phyloP scores from a whole-genome alignment of 2,329 filamentous ascomycete species.

The Pyrenochaeta sp. region DNA sequence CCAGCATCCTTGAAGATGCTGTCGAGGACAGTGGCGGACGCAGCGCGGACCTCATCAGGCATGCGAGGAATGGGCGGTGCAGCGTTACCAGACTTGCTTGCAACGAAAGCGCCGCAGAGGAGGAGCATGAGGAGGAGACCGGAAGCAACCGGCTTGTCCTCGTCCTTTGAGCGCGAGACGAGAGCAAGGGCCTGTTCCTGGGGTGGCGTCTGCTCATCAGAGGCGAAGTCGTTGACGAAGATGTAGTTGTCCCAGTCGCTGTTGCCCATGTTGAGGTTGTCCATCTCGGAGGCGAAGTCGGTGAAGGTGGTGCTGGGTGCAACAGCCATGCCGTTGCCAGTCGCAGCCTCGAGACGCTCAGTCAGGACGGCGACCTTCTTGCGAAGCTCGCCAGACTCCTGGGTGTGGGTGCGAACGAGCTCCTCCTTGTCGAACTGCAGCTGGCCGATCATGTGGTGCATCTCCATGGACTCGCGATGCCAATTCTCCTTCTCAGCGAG shows the following conservation, averaged over 20 bases:
- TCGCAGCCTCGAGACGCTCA: conserved; percentile 72
- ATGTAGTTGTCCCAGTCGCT: conserved; percentile 82
- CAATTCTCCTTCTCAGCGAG: conserved; percentile 69
- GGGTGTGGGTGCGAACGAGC: conserved; percentile 84
- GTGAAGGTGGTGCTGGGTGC: conserved; percentile 70
- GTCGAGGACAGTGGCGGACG: conserved; percentile 79
- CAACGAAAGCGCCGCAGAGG: conserved; percentile 93
- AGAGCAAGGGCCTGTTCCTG: conserved; percentile 52
- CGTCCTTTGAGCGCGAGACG: conserved; percentile 53
- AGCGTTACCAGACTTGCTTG: conserved; percentile 80
- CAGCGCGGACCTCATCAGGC: conserved; percentile 81
- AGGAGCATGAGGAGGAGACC: conserved; percentile 93
- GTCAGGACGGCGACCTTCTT: conserved; percentile 89
- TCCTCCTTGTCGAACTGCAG: conserved; percentile 90
- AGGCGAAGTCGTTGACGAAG: conserved; percentile 76
- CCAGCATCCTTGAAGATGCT: conserved; percentile 84
- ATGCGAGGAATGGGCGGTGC: conserved; percentile 77
- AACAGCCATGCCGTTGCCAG: conserved; percentile 54
- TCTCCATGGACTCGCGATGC: conserved; percentile 76
- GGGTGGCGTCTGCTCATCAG: conserved; percentile 58
- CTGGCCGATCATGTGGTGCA: conserved; percentile 77
- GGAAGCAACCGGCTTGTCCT: conserved; percentile 73
- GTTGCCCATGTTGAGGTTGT: conserved; percentile 80
- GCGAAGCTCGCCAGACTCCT: conserved; percentile 88
- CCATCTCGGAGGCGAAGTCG: conserved; percentile 81